Base-by-base conservation (phyloP, 1,284 basidiomycete genomes). In the Ceratobasidium sp. region DNA sequence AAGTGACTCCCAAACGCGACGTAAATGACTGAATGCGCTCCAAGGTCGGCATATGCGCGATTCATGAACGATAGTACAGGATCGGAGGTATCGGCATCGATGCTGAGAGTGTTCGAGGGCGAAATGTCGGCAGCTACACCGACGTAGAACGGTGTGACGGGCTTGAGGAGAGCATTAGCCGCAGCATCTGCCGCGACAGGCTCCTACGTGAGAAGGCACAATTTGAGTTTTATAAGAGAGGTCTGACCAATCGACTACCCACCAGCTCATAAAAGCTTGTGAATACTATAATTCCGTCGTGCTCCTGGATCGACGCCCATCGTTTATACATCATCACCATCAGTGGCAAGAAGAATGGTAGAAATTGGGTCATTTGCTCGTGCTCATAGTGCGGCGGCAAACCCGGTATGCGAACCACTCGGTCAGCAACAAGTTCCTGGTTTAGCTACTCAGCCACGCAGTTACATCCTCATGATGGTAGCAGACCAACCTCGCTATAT, bases 21-120 rank as follows among this genome's bases (percentile, higher is more conserved):
- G 61, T 79, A 79, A 6, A 79, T 26, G 1, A 69, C 78, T 4
- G 63, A 68, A 42, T 79, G 51, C 1, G 55, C 39, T 1, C 78
- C 78, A 9, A 60, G 28, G 7, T 75, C 64, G n/a, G 42, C 51
- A 26, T 68, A 75, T 64, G 71, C 61, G 23, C 58, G 42, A 64
- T 76, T 64, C 51, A 79, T 64, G 64, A 79, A 79, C 18, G n/a
- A 44, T 18, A 60, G 26, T 12, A 51, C 58, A 1, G 71, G 70
- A 10, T 64, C 61, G 44, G 42, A n/a, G 5, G 42, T 39, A 13
- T 39, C 4, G 20, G 12, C 3, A 7, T 64, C 20, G 49, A 33
- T 3, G 53, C 56, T 33, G 33, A 33, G 53, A 40, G 13, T 42
- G 13, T n/a, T 26, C 7, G 61, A 9, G 28, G 72, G 49, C 18